Evolutionary conservation across 2,329 filamentous ascomycete genomes (phyloP).

Genomic region (Colletotrichum sp.): DNA sequence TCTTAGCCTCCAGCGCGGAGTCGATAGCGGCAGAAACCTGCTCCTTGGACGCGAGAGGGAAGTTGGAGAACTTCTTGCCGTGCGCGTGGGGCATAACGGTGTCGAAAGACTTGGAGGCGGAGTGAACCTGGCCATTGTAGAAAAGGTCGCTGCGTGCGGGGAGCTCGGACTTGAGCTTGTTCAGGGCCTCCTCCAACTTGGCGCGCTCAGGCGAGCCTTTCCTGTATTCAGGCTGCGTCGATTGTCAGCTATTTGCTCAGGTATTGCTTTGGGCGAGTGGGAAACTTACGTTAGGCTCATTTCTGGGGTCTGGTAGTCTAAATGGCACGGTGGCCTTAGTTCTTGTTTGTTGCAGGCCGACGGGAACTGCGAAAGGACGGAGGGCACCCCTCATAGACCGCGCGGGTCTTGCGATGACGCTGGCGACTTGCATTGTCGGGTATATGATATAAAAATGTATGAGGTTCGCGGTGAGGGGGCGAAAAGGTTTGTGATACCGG

Average conservation of each 20-base stretch:
- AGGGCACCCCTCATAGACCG: background rate
- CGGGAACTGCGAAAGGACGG: slow-evolving; percentile 19
- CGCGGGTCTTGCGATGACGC: background rate
- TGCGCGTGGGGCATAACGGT: slow-evolving; percentile 40
- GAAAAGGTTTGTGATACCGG: background rate
- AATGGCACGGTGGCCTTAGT: slow-evolving; percentile 32
- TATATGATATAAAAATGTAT: background rate
- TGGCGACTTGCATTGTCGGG: background rate
- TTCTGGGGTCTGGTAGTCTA: slow-evolving; percentile 32
- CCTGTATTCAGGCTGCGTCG: slow-evolving; percentile 30
- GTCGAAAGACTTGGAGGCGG: slow-evolving; percentile 27
- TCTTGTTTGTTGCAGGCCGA: slow-evolving; percentile 24
- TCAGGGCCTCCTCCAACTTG: slow-evolving; percentile 32
- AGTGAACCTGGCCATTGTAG: slow-evolving; percentile 32
- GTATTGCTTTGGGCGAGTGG: background rate
- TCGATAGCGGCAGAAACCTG: slow-evolving; percentile 35
- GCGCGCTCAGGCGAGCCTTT: slow-evolving; percentile 33
- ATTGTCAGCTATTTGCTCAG: background rate
- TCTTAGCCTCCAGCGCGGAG: slow-evolving; percentile 34
- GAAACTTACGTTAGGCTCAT: slow-evolving; percentile 35
- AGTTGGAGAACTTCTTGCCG: slow-evolving; percentile 37
- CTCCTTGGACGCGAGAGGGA: slow-evolving; percentile 33
- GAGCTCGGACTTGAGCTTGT: slow-evolving; percentile 32
- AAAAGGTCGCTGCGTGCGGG: slow-evolving; percentile 35
- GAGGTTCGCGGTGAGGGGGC: background rate